Base-by-base conservation (phyloP, 257 asterid genomes). In the Avicennia marina region DNA sequence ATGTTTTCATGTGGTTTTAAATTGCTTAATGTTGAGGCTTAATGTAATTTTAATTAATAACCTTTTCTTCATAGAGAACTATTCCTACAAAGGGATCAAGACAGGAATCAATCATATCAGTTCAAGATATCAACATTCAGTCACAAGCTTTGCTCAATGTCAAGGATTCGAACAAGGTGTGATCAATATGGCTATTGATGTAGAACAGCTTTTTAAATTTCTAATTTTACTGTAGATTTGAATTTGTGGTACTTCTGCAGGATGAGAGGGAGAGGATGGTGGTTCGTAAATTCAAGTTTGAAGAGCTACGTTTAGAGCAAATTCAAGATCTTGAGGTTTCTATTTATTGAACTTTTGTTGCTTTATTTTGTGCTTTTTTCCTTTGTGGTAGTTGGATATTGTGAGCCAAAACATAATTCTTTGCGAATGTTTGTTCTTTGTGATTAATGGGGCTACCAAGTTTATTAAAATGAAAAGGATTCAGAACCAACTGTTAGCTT, bases 291-390 rank as follows among this genome's bases (percentile, higher is more conserved):
- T 82, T 82, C 63, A 93, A 93, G 78, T 93, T 89, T 67, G 99
- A 93, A 76, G 99, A 93, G 67, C 57, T 83, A 52, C 99, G 96
- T 36, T 56, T 82, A 61, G 97, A 93, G 78, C 99, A 93, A 75
- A 86, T 93, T 72, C 99, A 93, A 79, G 99, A 93, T 73, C 95
- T 89, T 42, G 97, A 93, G 99, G 99, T 93, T 67, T 73, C 64
- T 59, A 31, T 31, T 46, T 53, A 26, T 56, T 42, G 43, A 26
- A 19, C n/a, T 20, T 42, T 50, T 45, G 53, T 57, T 66, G 49
- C 9, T 52, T 63, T 2, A 29, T 43, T 49, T 43, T 62, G 21
- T 44, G 50, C 27, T 57, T 38, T 27, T 42, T 4, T 49, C 24
- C 10, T 42, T 26, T 50, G 32, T 65, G 31, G 8, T 57, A 12